phyloP scores from a whole-genome alignment of 306 rosid genomes.

The Malus asiatica region DNA sequence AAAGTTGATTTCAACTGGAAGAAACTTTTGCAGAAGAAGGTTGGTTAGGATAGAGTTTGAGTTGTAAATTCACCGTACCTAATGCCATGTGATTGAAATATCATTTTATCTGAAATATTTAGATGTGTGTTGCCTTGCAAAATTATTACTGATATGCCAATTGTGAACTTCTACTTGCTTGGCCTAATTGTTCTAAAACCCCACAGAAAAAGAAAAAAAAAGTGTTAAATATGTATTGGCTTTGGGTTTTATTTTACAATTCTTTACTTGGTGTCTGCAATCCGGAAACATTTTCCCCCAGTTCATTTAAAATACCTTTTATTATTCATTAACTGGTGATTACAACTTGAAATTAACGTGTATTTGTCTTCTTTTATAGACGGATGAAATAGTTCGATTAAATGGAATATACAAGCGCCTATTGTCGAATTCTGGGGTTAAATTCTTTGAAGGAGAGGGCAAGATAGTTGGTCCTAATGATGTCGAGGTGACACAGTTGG shows the following conservation, averaged over 20 bases:
- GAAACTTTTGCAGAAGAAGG: constrained; percentile 91
- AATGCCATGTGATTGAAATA: not conserved
- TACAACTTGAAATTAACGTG: not conserved
- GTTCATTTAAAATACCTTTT: not conserved
- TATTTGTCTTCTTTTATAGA: constrained; percentile 37
- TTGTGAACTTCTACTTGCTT: not conserved
- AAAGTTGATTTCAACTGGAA: constrained; percentile 88
- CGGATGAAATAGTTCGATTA: constrained; percentile 78
- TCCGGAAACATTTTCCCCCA: not conserved
- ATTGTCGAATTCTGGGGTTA: constrained; percentile 76
- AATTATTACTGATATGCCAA: not conserved
- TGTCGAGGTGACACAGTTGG: constrained; percentile 93
- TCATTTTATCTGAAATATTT: not conserved
- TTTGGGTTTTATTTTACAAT: not conserved
- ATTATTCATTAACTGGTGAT: not conserved
- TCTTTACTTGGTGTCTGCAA: not conserved
- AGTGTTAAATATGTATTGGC: too few species aligned
- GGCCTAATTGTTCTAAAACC: not conserved
- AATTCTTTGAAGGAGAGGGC: constrained; percentile 90
- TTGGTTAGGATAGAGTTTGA: constrained; percentile 10
- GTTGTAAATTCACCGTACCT: not conserved
- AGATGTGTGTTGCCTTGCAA: not conserved
- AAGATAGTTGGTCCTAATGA: constrained; percentile 80
- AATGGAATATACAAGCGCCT: constrained; percentile 92
- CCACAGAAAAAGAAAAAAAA: not conserved